Evolutionary conservation across 192 early-diverging fungal genomes (phyloP).

Genomic region (Gryganskiella cystojenkinii): DNA sequence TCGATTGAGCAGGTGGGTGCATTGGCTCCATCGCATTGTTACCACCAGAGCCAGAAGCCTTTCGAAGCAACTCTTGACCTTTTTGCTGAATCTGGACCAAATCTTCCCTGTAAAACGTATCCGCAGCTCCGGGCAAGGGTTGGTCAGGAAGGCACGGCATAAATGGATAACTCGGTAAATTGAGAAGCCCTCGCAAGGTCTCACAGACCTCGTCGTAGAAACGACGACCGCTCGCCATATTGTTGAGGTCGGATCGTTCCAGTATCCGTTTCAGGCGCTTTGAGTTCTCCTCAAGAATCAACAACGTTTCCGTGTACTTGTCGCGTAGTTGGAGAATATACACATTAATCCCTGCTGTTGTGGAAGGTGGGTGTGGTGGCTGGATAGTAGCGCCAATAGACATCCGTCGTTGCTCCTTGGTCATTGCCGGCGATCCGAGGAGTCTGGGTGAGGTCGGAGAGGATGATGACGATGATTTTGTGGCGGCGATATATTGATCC

Average conservation of each 20-base stretch:
- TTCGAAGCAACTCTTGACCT: slow-evolving; percentile 22
- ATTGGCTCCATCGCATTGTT: neutral
- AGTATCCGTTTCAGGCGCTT: slow-evolving; percentile 24
- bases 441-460: slow-evolving; percentile 30
- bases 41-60: neutral
- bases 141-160: slow-evolving; percentile 31
- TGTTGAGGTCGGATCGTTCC: slow-evolving; percentile 31
- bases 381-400: slow-evolving; percentile 6
- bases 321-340: slow-evolving; percentile 27
- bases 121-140: slow-evolving; percentile 37
- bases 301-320: slow-evolving; percentile 31
- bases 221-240: slow-evolving; percentile 18
- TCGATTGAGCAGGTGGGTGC: neutral
- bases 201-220: slow-evolving; percentile 33
- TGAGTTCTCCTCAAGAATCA: slow-evolving; percentile 32
- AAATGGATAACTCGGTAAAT: slow-evolving; percentile 26
- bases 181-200: slow-evolving; percentile 16
- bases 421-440: neutral
- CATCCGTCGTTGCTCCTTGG: slow-evolving; percentile 15
- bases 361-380: neutral
- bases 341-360: slow-evolving; percentile 9
- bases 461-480: slow-evolving; percentile 2
- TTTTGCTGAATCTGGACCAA: slow-evolving; percentile 40
- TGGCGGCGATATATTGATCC: slow-evolving; percentile 28
- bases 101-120: slow-evolving; percentile 47